Base-by-base conservation (phyloP, 306 rosid genomes). In the Prunus padus region DNA sequence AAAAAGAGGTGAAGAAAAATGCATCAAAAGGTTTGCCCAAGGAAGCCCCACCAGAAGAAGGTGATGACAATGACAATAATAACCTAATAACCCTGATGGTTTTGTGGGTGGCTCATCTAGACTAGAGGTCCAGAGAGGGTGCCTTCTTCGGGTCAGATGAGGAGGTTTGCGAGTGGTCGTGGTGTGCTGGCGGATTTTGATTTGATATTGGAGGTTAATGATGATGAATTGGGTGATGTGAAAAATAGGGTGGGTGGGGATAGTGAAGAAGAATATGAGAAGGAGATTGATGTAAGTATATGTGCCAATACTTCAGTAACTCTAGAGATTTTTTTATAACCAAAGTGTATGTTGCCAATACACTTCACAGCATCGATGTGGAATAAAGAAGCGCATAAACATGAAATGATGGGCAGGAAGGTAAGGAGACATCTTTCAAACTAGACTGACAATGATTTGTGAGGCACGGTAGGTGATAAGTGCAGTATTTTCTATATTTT, bases 1-100 rank as follows among this genome's bases (percentile, higher is more conserved):
- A n/a, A 49, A 82, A 82, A 22, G 71, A 66, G 69, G 62, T 10
- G 19, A 33, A 69, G 57, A 73, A 79, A 22, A 59, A 73, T 78
- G 8, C 63, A 55, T 59, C 63, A 33, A 75, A 77, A 82, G 77
- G 69, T 77, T 28, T 71, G 61, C 3, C 26, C 19, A 76, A 80
- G 69, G 69, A 68, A 9, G 59, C 33, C 71, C 56, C 16, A n/a
- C 18, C 51, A 60, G 71, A 72, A 23, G 52, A 13, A 23, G 64
- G 64, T 23, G 23, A 10, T 2, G 11, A 51, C 7, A 16, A 51
- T 51, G 16, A 22, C 4, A 42, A 76, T n/a, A n/a, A n/a, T n/a
- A n/a, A n/a, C n/a, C n/a, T 15, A 51, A 9, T 2, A 57, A 70
- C 25, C 54, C 37, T 64, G 76, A 65, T 20, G 84, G 51, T 1